Evolutionary conservation across 2,329 filamentous ascomycete species (phyloP), one percentile per base, ranked within the genome.

Genomic region (Calonectria pteridis): DNA sequence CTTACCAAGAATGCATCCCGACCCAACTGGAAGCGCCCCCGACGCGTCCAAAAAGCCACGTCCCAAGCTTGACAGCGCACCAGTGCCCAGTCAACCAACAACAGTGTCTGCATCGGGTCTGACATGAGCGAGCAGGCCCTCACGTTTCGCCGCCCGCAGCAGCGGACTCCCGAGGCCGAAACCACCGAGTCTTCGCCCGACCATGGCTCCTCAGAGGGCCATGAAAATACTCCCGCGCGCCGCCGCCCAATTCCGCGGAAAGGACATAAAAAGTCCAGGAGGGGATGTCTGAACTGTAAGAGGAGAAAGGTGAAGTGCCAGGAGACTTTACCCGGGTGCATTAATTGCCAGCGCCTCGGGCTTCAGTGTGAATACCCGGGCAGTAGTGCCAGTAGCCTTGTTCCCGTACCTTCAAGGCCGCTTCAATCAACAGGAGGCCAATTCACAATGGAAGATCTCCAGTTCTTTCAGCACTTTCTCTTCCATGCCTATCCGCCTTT

Each of bases 401-500:
- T 33, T 6, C n/a, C 26, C 26, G 16, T 31, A 9, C 69, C 71
- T 4, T 63, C 70, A 20, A 23, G 33, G 20, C 55, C 68, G 1
- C 65, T 74, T 43, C 73, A 69, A 37, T 69, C 76, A 4, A 75
- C 66, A 2, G 53, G 71, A 2, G 75, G 55, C 33, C 71, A 73
- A 28, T 88, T 87, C 71, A 83, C 80, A 43, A 79, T 85, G 53
- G 81, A 86, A 31, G 87, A 89, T 72, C 83, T 89, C 80, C 83
- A 86, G 10, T 87, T 88, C 78, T 89, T 89, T 74, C 87, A 88
- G 59, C 87, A 89, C 75, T 90, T 89, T 74, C 73, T 89, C 6
- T 79, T 86, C 5, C 78, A 83, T 3, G 87, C 87, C 3, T 84
- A 85, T 53, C 84, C 84, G 1, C 81, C 84, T 1, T 70, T 84